Conservation (phyloP, 257 asterid genomes). For the Jacaranda copaia region DNA sequence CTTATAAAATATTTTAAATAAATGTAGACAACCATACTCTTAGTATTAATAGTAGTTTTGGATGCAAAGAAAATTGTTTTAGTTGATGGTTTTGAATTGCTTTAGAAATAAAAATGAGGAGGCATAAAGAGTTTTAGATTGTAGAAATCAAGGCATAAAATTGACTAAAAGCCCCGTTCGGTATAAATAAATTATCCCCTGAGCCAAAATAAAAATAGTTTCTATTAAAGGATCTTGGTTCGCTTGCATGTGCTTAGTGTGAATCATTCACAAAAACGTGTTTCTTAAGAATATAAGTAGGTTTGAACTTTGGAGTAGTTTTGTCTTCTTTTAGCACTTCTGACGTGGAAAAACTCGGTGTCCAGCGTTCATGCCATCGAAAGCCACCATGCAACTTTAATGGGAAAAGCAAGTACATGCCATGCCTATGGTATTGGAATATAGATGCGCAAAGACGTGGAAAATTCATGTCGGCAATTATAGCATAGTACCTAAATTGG, state of each 20-base stretch:
- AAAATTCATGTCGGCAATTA: too few relatives aligned
- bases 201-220: background rate
- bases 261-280: background rate
- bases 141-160: background rate
- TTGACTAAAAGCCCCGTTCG: background rate
- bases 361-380: background rate
- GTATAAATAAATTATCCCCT: background rate
- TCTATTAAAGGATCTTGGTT: background rate
- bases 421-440: conserved; percentile 18
- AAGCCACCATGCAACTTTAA: conserved; percentile 8
- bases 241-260: background rate
- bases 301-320: background rate
- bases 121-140: too few relatives aligned
- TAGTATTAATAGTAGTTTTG: too few relatives aligned
- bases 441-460: conserved; percentile 32
- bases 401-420: background rate
- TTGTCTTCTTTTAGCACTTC: conserved; percentile 12
- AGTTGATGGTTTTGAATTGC: too few relatives aligned
- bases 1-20: too few relatives aligned
- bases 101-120: too few relatives aligned
- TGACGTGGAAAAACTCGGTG: conserved; percentile 2
- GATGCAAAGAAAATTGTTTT: too few relatives aligned
- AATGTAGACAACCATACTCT: too few relatives aligned
- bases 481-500: too few relatives aligned
- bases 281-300: background rate